Evolutionary conservation across 768 basidiomycete genomes (phyloP).

Genomic region (Boletus reticuloceps): DNA sequence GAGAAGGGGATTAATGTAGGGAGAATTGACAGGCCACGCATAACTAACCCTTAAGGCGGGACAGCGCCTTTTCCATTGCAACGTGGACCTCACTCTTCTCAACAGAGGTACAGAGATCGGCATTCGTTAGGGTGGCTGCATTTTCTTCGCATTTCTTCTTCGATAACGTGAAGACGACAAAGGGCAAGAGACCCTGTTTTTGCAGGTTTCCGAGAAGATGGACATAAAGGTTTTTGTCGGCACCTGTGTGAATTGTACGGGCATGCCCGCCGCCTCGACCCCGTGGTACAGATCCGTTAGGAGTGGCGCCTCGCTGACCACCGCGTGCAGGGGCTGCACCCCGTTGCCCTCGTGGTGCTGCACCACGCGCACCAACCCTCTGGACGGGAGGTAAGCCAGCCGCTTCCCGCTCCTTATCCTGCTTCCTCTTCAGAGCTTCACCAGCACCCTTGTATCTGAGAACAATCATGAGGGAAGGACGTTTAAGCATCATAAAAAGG

Average conservation of each 20-base stretch:
- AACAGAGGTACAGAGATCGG: conserved; percentile 81
- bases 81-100: conserved; percentile 99
- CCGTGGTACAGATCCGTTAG: conserved; percentile 33
- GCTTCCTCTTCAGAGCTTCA: conserved; percentile 87
- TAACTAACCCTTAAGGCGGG: conserved; percentile 77
- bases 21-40: background rate
- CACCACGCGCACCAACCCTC: conserved; percentile 77
- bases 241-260: conserved; percentile 61
- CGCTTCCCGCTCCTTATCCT: conserved; percentile 97
- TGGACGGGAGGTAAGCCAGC: conserved; percentile 88
- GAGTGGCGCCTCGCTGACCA: conserved; percentile 48
- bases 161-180: conserved; percentile 95
- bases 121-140: conserved; percentile 82
- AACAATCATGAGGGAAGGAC: conserved; percentile 3
- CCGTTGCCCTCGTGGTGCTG: conserved; percentile 47
- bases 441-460: conserved; percentile 85
- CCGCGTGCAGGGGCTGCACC: conserved; percentile 52
- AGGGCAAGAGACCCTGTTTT: conserved; percentile 85
- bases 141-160: conserved; percentile 98
- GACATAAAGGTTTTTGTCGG: conserved; percentile 92
- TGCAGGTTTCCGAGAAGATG: conserved; percentile 84
- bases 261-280: conserved; percentile 46
- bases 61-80: conserved; percentile 87
- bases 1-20: conserved; percentile 5
- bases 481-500: background rate